A percentile compares a stretch with the other conserved stretches of the same genome.
These are phyloP conservation scores for Aspergillus versicolor DNA, from an alignment of 2,329 filamentous ascomycete species.

Conservation along the genomic window DNA sequence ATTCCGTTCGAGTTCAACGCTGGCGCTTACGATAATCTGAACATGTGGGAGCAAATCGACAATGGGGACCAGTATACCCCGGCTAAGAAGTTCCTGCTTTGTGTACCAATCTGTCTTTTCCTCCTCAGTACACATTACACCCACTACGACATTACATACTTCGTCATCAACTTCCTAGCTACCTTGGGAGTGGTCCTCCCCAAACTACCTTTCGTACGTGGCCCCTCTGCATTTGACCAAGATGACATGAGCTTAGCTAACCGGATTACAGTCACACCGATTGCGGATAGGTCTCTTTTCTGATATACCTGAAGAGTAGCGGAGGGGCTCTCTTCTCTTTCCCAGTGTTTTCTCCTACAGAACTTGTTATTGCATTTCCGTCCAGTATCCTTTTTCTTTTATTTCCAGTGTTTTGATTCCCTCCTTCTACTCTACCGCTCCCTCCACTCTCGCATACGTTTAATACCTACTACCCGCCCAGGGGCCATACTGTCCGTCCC, in stretches of 20 bases:
- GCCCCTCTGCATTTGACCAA: background rate
- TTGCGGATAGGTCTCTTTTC: conserved; percentile 75
- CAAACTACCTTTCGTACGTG: conserved; percentile 87
- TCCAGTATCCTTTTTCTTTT: background rate
- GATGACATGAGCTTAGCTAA: conserved; percentile 23
- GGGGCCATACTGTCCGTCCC: conserved; percentile 3
- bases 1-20: conserved; percentile 99
- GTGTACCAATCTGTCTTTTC: conserved; percentile 91
- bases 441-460: conserved; percentile 14
- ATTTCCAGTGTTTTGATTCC: conserved; percentile 7
- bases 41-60: conserved; percentile 99
- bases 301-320: conserved; percentile 63
- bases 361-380: conserved; percentile 15
- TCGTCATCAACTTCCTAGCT: conserved; percentile 94
- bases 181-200: conserved; percentile 91
- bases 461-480: conserved; percentile 14
- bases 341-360: conserved; percentile 6
- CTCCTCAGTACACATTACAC: conserved; percentile 98
- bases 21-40: conserved; percentile 97
- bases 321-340: conserved; percentile 15
- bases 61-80: conserved; percentile 98
- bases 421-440: conserved; percentile 9
- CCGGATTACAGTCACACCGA: conserved; percentile 65
- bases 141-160: conserved; percentile 95
- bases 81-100: conserved; percentile 95